phyloP scores from a whole-genome alignment of 2,329 filamentous ascomycete genomes.

The Ophidiomyces ophidiicola region DNA sequence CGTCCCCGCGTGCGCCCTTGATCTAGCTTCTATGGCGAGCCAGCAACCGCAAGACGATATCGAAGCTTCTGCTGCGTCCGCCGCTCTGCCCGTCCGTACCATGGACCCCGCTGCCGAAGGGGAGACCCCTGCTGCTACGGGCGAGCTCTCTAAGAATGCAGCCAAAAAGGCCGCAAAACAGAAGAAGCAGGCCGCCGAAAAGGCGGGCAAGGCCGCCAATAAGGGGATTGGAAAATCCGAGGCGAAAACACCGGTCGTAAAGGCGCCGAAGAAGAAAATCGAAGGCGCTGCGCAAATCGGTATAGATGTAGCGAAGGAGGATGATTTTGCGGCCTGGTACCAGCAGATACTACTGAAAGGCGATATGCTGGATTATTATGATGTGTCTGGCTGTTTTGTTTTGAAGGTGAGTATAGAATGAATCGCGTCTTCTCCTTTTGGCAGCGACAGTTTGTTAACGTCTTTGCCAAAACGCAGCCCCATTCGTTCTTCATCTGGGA shows the following conservation, averaged over 20 bases:
- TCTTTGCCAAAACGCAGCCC: conserved; percentile 33
- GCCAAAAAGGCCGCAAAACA: conserved; percentile 40
- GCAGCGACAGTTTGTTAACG: background rate
- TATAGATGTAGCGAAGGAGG: conserved; percentile 72
- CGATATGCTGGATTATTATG: conserved; percentile 96
- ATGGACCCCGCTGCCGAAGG: conserved; percentile 29
- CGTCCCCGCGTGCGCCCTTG: background rate
- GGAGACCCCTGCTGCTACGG: conserved; percentile 18
- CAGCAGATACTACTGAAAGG: conserved; percentile 95
- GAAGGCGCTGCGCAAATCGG: conserved; percentile 61
- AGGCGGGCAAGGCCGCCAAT: conserved; percentile 28
- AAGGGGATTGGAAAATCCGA: conserved; percentile 35
- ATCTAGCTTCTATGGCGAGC: background rate
- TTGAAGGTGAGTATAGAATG: conserved; percentile 50
- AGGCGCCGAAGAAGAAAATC: conserved; percentile 42
- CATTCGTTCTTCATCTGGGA: conserved; percentile 58
- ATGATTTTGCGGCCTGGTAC: conserved; percentile 91
- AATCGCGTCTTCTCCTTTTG: background rate
- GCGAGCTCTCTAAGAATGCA: conserved; percentile 31
- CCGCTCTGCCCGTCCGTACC: conserved; percentile 29
- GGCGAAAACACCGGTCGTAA: conserved; percentile 33
- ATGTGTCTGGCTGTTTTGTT: conserved; percentile 96
- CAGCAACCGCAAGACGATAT: conserved; percentile 9
- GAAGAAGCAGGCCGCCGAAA: conserved; percentile 33
- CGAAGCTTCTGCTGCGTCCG: conserved; percentile 18